Evolutionary conservation across 352 stramenopile genomes (phyloP).

Genomic region (Phytophthora hybrid): DNA sequence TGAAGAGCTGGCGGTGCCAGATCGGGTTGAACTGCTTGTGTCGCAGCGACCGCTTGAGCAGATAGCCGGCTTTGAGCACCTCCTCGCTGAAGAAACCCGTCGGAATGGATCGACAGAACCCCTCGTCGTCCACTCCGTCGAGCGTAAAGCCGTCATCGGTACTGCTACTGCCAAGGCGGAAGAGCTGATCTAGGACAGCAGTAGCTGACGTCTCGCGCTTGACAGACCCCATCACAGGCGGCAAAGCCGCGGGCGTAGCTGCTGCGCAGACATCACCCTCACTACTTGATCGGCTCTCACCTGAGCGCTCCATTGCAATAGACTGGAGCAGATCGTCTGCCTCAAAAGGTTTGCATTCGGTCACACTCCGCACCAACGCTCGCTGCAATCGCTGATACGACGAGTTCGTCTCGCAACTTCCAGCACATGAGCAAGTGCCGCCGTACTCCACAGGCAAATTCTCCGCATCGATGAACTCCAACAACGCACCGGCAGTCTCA

Average conservation of each 20-base stretch:
- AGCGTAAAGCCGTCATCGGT: constrained; percentile 26
- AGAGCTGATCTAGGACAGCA: constrained; percentile 34
- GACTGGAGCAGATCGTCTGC: constrained; percentile 29
- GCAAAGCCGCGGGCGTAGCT: constrained; percentile 1
- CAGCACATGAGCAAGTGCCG: constrained; percentile 57
- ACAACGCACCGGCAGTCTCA: constrained; percentile 57
- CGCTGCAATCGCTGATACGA: constrained; percentile 63
- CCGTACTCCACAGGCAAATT: constrained; percentile 79
- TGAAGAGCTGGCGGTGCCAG: constrained; percentile 80
- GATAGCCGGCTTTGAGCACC: constrained; percentile 73
- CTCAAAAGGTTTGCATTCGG: constrained; percentile 51
- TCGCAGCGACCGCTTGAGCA: constrained; percentile 89
- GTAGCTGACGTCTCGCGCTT: constrained; percentile 37
- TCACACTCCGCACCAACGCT: constrained; percentile 55
- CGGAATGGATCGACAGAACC: constrained; percentile 46
- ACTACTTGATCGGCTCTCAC: constrained; percentile 33
- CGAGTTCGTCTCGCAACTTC: constrained; percentile 68
- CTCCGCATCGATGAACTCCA: constrained; percentile 72
- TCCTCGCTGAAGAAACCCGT: constrained; percentile 65
- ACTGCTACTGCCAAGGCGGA: constrained; percentile 33
- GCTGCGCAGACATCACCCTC: constrained; percentile 22
- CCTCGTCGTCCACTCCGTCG: constrained; percentile 38
- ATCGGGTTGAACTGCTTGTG: constrained; percentile 90
- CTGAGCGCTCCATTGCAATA: constrained; percentile 30
- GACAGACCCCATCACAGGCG: constrained; percentile 21